phyloP scores from a whole-genome alignment of 2,329 filamentous ascomycete genomes.

The Cladosporium sp. region DNA sequence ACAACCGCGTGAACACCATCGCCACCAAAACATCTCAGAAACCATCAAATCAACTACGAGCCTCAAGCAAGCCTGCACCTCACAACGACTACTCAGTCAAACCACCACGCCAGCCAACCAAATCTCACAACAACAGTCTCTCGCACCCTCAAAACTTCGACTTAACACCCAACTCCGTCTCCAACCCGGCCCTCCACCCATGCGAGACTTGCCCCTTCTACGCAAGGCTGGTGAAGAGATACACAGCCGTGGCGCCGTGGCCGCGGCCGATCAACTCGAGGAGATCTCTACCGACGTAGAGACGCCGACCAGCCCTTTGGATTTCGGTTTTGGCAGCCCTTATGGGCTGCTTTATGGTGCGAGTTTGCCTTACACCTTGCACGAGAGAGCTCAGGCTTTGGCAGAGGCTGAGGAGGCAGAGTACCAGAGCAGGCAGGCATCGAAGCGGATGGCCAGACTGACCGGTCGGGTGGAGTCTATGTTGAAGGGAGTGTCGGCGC shows the following conservation, averaged over 20 bases:
- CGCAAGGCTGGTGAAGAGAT: conserved; percentile 5
- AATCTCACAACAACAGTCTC: not conserved
- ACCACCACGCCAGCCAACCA: not conserved
- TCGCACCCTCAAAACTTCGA: not conserved
- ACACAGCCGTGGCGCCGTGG: not conserved
- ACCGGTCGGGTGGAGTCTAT: not conserved
- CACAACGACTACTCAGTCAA: not conserved
- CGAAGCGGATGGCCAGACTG: not conserved
- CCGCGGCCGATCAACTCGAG: conserved; percentile 6
- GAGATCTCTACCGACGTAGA: conserved; percentile 6
- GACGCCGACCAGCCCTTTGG: not conserved
- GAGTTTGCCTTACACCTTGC: not conserved
- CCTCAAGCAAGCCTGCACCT: not conserved
- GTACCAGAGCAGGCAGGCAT: not conserved
- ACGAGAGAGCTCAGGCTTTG: not conserved
- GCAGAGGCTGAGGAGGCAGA: conserved; percentile 8
- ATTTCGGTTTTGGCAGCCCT: not conserved
- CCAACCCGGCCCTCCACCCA: not conserved
- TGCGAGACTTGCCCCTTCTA: conserved; percentile 4
- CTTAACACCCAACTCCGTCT: not conserved
- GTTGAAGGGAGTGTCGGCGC: not conserved
- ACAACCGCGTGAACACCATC: conserved; percentile 5
- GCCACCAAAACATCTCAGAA: not conserved
- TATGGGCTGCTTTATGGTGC: not conserved
- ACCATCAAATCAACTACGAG: conserved; percentile 2